Base-by-base conservation (phyloP, 192 early-diverging fungal genomes). In the Mortierella hygrophila region DNA sequence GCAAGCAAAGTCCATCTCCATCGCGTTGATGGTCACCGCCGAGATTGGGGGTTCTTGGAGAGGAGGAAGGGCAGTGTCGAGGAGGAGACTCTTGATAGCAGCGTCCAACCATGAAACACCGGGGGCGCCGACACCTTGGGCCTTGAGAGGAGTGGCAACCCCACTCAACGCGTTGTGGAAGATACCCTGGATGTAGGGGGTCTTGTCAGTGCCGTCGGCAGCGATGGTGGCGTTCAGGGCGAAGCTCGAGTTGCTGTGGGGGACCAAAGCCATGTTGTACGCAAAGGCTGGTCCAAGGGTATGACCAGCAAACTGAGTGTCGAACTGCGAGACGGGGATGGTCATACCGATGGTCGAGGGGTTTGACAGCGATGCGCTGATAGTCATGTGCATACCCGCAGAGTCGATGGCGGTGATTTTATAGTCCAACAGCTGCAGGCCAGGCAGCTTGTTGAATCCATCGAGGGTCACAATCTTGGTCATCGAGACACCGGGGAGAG, bases 1-100 rank as follows among this genome's bases (percentile, higher is more conserved):
- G 13, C 75, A 54, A 35, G 69, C 70, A 68, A 93, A 93, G 26
- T 77, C 81, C 52, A 93, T 78, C 60, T 85, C 82, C 79, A 93
- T 76, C 68, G 88, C 76, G 74, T 89, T 89, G 77, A 92, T 86
- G 38, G 55, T 72, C 40, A 93, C 88, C 46, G 79, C 75, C 65
- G 72, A 79, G 63, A 93, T 93, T 32, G 81, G 75, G 13, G 78
- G 23, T 6, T 32, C 74, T 0, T 32, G 18, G 7, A 76, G 76
- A 2, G 65, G 76, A 38, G 80, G 80, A 1, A 81, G 70, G 8
- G 35, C 35, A 4, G 74, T 78, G 29, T 29, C 8, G 21, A 88
- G 81, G 11, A 73, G 1, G 13, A 82, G 47, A 23, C 65, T 85
- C 63, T 76, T 79, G 68, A 84, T 71, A 2, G 76, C 84, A 0